Evolutionary conservation across 2,329 filamentous ascomycete genomes (phyloP), one percentile per base, ranked within the genome.

Genomic region (Cryphonectria radicalis): DNA sequence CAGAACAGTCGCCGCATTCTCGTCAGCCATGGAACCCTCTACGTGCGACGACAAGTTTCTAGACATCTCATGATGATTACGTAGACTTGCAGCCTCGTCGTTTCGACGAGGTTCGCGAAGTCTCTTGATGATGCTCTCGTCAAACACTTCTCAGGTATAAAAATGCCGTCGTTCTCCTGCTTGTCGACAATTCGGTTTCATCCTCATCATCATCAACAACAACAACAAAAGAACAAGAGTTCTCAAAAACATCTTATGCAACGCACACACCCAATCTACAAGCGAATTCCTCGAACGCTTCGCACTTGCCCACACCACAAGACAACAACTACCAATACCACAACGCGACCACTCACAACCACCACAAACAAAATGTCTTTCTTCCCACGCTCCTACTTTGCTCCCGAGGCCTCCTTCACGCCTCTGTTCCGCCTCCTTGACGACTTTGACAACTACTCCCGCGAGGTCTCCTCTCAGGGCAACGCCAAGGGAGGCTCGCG

Each of bases 391-490:
- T 81, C 85, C 76, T 84, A 87, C 83, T 80, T 83, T 77, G 68
- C 73, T 66, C 75, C 81, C 73, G 82, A 85, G 78, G 78, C 84
- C 75, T 85, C 85, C 79, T 88, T 89, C 80, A 84, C 84, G 53
- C 86, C 88, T 68, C 86, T 91, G 77, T 90, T 91, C 85, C 88
- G 88, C 72, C 84, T 91, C 72, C 86, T 91, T 66, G 88, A 90
- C 76, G 88, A 90, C 80, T 90, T 88, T 74, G 88, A 91, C 78
- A 84, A 81, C 78, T 89, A 90, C 81, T 83, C 81, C 73, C 82
- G 82, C 63, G 81, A 85, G 73, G 73, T 71, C 57, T 71, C 70
- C 62, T 69, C 73, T 60, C 68, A 73, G 71, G 73, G 74, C 50
- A 78, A 76, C 63, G 72, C 75, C 62, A 75, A 76, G 65, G 71